phyloP scores from a whole-genome alignment of 441 rosid genomes.

The Hura crepitans region DNA sequence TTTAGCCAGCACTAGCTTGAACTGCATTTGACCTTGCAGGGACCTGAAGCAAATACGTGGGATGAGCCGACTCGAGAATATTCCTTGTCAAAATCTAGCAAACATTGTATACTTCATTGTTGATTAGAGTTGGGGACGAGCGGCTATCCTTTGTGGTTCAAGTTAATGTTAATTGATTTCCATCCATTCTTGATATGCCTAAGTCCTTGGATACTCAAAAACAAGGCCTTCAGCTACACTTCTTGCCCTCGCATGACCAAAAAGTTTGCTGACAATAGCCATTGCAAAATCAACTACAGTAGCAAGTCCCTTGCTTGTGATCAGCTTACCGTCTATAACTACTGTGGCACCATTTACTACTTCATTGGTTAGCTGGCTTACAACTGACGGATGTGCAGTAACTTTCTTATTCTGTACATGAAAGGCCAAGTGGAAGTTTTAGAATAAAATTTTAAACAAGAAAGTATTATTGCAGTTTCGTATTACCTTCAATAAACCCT shows the following conservation, averaged over 20 bases:
- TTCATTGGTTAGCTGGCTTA: slow-evolving; percentile 28
- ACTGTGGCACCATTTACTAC: slow-evolving; percentile 51
- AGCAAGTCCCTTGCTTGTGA: too few relatives aligned
- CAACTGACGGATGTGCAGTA: slow-evolving; percentile 48
- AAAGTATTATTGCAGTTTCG: slow-evolving; percentile 3
- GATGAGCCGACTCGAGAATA: too few relatives aligned
- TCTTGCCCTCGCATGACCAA: slow-evolving; percentile 76
- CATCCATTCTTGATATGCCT: slow-evolving; percentile 7
- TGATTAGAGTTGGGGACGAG: too few relatives aligned
- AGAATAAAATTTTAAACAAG: slow-evolving; percentile 11
- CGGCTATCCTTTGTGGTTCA: neutral
- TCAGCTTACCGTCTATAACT: slow-evolving; percentile 78
- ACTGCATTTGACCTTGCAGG: too few relatives aligned
- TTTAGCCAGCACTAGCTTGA: too few relatives aligned
- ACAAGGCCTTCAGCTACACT: slow-evolving; percentile 88
- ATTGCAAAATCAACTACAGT: slow-evolving; percentile 64
- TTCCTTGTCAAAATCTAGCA: too few relatives aligned
- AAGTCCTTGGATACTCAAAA: slow-evolving; percentile 57
- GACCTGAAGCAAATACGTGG: too few relatives aligned
- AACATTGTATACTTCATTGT: too few relatives aligned
- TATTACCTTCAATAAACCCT: slow-evolving; percentile 67
- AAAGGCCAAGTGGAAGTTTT: slow-evolving; percentile 14
- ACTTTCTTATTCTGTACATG: slow-evolving; percentile 54
- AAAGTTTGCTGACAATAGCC: slow-evolving; percentile 71
- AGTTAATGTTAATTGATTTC: slow-evolving; percentile 1